These are phyloP conservation scores for Volvox reticuliferus DNA, from an alignment of 139 green algal genomes.

Conservation along the genomic window DNA sequence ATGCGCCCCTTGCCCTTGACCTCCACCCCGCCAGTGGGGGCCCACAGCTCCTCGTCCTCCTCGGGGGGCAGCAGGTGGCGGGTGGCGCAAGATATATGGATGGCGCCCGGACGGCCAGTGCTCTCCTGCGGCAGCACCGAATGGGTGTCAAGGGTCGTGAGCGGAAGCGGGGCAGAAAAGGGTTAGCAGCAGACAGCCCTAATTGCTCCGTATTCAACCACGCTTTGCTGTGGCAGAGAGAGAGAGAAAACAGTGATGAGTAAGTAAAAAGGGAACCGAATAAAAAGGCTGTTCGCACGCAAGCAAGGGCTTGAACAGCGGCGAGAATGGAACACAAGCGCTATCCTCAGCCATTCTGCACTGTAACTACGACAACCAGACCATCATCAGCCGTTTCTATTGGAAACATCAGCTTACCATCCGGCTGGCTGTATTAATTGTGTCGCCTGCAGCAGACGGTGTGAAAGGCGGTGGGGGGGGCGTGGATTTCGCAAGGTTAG, in stretches of 20 bases:
- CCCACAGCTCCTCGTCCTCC: conserved; percentile 16
- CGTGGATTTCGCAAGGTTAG: neutral
- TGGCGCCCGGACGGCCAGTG: conserved; percentile 51
- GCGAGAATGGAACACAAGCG: neutral
- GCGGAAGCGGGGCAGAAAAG: neutral
- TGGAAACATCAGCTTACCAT: conserved; percentile 56
- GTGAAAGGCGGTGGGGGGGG: neutral
- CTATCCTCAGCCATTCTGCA: too few relatives aligned
- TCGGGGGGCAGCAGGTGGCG: conserved; percentile 25
- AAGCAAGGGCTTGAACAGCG: neutral
- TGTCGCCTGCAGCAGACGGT: conserved; percentile 28
- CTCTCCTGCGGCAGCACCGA: neutral
- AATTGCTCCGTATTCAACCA: too few relatives aligned
- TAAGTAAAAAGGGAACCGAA: neutral
- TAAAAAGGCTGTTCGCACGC: neutral
- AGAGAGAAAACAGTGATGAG: neutral
- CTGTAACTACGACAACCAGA: too few relatives aligned
- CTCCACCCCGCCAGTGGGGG: conserved; percentile 43
- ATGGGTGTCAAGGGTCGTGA: neutral
- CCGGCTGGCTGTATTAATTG: conserved; percentile 69
- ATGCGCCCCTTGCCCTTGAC: conserved; percentile 68
- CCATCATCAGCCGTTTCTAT: too few relatives aligned
- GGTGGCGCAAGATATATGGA: conserved; percentile 47
- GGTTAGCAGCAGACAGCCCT: neutral
- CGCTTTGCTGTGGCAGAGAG: neutral